Conservation (phyloP, 73 alveolate genomes). For the Tetrahymena malaccensis region DNA sequence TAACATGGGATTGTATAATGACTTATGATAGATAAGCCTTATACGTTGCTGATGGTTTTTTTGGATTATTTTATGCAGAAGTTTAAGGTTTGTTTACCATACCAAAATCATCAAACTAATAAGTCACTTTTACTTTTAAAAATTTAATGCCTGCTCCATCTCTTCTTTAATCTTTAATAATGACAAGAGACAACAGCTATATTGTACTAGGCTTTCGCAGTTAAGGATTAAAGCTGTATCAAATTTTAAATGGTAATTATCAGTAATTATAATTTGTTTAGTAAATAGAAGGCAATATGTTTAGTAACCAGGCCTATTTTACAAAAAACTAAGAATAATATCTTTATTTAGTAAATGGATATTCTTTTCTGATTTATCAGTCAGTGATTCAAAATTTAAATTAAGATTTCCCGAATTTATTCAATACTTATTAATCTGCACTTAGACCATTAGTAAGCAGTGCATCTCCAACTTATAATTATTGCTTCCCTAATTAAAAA, state of each 20-base stretch:
- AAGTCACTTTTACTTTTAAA: background rate
- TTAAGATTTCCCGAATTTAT: background rate
- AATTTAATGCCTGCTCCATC: background rate
- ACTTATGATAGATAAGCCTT: background rate
- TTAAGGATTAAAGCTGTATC: background rate
- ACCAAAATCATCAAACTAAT: background rate
- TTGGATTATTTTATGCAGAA: background rate
- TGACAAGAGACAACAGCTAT: background rate
- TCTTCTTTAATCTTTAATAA: background rate
- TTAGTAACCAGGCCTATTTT: no score
- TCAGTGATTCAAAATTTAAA: background rate
- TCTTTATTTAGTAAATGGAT: background rate
- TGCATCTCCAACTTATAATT: background rate
- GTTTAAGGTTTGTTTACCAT: background rate
- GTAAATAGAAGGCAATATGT: background rate
- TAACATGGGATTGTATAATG: background rate
- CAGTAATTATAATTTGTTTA: background rate
- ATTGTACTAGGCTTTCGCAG: background rate
- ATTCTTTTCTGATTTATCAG: background rate
- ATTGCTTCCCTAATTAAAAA: background rate
- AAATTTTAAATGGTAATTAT: background rate
- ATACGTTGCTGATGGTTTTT: background rate
- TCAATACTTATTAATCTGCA: background rate
- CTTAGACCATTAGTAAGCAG: background rate
- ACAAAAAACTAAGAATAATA: background rate